Evolutionary conservation across 768 basidiomycete genomes (phyloP), one percentile per base, ranked within the genome.

Genomic region (Russula sp.): DNA sequence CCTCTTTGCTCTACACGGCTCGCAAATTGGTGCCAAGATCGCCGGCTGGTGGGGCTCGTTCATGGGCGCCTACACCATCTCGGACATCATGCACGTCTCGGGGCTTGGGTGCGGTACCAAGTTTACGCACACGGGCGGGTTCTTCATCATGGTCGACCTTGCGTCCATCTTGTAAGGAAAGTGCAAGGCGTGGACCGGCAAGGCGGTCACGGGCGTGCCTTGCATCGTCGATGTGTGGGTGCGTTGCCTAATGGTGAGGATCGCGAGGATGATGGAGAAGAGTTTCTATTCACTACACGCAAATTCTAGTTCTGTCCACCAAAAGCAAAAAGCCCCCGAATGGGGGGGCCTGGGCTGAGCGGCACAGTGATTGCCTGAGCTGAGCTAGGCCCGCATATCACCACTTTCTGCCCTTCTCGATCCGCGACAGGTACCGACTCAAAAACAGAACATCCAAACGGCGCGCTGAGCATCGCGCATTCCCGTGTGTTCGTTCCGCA

Each of bases 41-140:
- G 67, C 81, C 32, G 86, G 87, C 10, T 78, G 79, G 34, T 59
- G 68, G 3, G 85, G 83, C 5, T 72, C 69, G 3, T 72, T 87
- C 13, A 61, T 88, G 3, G 87, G 85, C 10, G 81, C 79, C 3
- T 90, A 89, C 68, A 41, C 80, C 5, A 62, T 81, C 5, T 88
- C 88, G 0, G 85, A 79, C 10, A 22, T 82, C 7, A 68, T 88
- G 10, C 88, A 90, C 63, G 77, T 82, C 55, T 86, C 79, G 76
- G 83, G 83, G 5, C 79, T 87, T 80, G 81, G 78, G 1, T 75
- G 75, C 7, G 86, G 83, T 18, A 72, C 75, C 1, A 81, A 86
- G 43, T 76, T 81, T 0, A 22, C 56, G 3, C 59, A 60, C 7
- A 73, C 84, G 10, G 70, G 73, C 3, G 80, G 79, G 4, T 86